These are phyloP conservation scores for Phoma sp. DNA, from an alignment of 2,329 filamentous ascomycete genomes.

Conservation along the genomic window DNA sequence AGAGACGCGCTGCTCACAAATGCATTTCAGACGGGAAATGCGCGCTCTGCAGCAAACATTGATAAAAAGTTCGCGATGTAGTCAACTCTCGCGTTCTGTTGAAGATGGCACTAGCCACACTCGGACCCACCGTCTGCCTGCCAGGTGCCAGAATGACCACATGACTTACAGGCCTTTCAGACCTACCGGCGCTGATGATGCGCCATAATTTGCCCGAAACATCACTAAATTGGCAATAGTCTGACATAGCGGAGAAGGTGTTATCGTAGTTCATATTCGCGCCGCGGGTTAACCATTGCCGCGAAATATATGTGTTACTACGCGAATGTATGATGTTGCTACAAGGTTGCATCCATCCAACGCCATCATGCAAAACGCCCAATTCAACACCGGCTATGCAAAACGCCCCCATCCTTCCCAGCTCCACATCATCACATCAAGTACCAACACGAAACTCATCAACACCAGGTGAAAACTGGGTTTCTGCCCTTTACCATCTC, in stretches of 20 bases:
- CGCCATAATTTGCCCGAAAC: neutral
- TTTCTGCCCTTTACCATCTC: slow-evolving; percentile 96
- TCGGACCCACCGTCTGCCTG: slow-evolving; percentile 9
- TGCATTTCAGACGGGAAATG: neutral
- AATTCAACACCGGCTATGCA: slow-evolving; percentile 17
- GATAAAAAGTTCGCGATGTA: neutral
- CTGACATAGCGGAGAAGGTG: neutral
- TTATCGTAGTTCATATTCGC: neutral
- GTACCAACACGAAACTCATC: slow-evolving; percentile 18
- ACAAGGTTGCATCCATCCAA: slow-evolving; percentile 17
- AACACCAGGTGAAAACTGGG: slow-evolving; percentile 98
- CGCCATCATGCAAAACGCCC: slow-evolving; percentile 20
- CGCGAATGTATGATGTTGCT: slow-evolving; percentile 10
- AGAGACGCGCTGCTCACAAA: slow-evolving; percentile 12
- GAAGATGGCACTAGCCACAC: slow-evolving; percentile 17
- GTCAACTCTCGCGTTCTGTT: slow-evolving; percentile 12
- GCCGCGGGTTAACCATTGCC: neutral
- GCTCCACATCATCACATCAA: slow-evolving; percentile 51
- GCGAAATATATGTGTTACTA: slow-evolving; percentile 9
- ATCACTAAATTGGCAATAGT: neutral
- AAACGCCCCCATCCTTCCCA: slow-evolving; percentile 8
- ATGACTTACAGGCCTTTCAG: slow-evolving; percentile 23
- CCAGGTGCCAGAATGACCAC: slow-evolving; percentile 22
- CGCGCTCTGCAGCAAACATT: slow-evolving; percentile 9
- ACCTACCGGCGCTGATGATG: neutral